phyloP scores from a whole-genome alignment of 495 filamentous ascomycete genomes.

The Recurvomyces mirabilis region DNA sequence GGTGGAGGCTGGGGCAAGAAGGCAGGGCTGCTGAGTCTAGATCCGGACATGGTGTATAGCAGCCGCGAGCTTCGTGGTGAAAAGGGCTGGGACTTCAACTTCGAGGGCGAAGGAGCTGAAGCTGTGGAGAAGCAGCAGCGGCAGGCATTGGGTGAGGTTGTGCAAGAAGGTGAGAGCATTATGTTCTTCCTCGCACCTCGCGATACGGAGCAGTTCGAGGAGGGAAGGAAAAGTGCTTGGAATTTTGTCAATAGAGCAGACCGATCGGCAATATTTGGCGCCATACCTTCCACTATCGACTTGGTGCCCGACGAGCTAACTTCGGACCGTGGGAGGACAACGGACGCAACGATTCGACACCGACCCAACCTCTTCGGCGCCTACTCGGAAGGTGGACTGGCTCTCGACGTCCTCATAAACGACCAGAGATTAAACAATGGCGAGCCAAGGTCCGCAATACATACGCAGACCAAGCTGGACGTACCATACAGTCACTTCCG shows the following conservation, averaged over 20 bases:
- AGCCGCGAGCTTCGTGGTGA: constrained; percentile 10
- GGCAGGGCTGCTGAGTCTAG: constrained; percentile 69
- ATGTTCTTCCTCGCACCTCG: constrained; percentile 19
- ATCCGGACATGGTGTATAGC: constrained; percentile 44
- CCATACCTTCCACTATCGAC: constrained; percentile 2
- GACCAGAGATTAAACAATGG: background rate
- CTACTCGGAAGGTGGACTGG: constrained; percentile 17
- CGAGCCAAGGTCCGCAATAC: background rate
- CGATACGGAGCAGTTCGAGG: background rate
- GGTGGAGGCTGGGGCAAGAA: constrained; percentile 88
- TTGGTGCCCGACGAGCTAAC: background rate
- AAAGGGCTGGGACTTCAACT: constrained; percentile 14
- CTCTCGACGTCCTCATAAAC: constrained; percentile 1
- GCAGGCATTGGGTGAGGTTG: constrained; percentile 19
- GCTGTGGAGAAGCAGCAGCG: constrained; percentile 7
- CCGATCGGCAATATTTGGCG: constrained; percentile 2
- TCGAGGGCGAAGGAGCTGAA: constrained; percentile 6
- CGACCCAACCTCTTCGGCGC: constrained; percentile 8
- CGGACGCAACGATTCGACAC: background rate
- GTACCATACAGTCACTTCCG: constrained; percentile 10
- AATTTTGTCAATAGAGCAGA: background rate
- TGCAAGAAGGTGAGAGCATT: constrained; percentile 16
- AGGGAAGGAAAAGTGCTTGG: background rate
- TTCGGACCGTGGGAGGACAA: background rate
- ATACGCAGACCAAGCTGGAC: constrained; percentile 15